Percentiles rank a stretch among this genome's conserved stretches.
These are phyloP conservation scores for Poteriospumella lacustris DNA, from an alignment of 108 stramenopile genomes.

Conservation along the genomic window DNA sequence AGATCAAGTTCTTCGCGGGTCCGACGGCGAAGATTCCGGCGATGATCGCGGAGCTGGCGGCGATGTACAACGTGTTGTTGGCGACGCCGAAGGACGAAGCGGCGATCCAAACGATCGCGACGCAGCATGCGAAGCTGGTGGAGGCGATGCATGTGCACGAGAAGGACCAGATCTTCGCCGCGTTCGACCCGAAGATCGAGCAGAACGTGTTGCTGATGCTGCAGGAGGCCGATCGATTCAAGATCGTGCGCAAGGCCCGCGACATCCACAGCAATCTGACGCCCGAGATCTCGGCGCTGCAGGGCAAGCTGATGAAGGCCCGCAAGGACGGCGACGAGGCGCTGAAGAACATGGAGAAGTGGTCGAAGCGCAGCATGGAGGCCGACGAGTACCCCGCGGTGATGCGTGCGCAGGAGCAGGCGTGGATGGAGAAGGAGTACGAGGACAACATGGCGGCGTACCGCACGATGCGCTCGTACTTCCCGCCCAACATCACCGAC, in stretches of 20 bases:
- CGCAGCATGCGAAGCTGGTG: not conserved
- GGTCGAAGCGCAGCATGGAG: constrained; percentile 5
- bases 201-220: not conserved
- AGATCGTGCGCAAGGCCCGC: not conserved
- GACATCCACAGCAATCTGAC: not conserved
- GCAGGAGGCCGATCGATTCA: not conserved
- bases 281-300: not conserved
- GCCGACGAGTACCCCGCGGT: constrained; percentile 1
- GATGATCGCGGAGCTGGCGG: not conserved
- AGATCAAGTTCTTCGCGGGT: not conserved
- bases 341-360: constrained; percentile 16
- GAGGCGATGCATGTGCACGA: too few relatives aligned
- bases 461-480: not conserved
- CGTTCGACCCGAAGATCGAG: not conserved
- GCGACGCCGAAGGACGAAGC: not conserved
- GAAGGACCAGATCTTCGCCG: not conserved
- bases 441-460: not conserved
- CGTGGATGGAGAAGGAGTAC: constrained; percentile 15
- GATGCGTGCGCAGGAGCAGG: constrained; percentile 1
- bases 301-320: not conserved
- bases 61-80: not conserved
- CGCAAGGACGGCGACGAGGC: not conserved
- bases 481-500: not conserved
- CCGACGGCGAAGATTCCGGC: not conserved
- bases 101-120: not conserved